phyloP scores from a whole-genome alignment of 1,284 basidiomycete species.

The Vanrija humicola region DNA sequence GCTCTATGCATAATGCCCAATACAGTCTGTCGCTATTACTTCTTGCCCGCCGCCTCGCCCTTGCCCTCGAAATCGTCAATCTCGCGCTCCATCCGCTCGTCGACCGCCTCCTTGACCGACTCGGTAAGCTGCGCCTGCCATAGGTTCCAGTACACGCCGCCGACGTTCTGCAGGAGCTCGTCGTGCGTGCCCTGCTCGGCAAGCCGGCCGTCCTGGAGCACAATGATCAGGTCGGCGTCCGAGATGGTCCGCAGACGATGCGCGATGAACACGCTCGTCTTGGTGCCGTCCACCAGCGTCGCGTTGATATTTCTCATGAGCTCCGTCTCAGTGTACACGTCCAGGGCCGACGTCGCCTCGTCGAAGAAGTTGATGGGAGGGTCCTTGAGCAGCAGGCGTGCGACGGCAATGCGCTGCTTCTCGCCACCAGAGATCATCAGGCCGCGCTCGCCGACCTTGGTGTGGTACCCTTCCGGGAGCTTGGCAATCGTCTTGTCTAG shows the following conservation, averaged over 20 bases:
- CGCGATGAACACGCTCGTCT: constrained; percentile 94
- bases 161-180: constrained; percentile 62
- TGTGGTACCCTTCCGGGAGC: constrained; percentile 80
- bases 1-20: no score
- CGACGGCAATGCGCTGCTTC: constrained; percentile 93
- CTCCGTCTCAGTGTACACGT: constrained; percentile 89
- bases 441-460: constrained; percentile 91
- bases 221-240: constrained; percentile 86
- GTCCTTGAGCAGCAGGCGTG: constrained; percentile 86
- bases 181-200: constrained; percentile 91
- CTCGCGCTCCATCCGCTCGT: constrained; percentile 8
- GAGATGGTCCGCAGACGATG: constrained; percentile 86
- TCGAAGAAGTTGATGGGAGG: constrained; percentile 96
- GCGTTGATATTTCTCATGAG: constrained; percentile 91
- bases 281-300: constrained; percentile 66
- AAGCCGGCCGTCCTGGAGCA: constrained; percentile 77
- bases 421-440: constrained; percentile 98
- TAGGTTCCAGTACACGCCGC: constrained; percentile 75
- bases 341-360: constrained; percentile 95
- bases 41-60: neutral
- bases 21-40: neutral
- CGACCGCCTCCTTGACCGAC: constrained; percentile 25
- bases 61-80: constrained; percentile 6
- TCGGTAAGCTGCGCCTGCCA: constrained; percentile 71
- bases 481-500: constrained; percentile 75